These are phyloP conservation scores for Chaetoceros tenuissimus DNA, from an alignment of 108 stramenopile species.

Conservation along the genomic window DNA sequence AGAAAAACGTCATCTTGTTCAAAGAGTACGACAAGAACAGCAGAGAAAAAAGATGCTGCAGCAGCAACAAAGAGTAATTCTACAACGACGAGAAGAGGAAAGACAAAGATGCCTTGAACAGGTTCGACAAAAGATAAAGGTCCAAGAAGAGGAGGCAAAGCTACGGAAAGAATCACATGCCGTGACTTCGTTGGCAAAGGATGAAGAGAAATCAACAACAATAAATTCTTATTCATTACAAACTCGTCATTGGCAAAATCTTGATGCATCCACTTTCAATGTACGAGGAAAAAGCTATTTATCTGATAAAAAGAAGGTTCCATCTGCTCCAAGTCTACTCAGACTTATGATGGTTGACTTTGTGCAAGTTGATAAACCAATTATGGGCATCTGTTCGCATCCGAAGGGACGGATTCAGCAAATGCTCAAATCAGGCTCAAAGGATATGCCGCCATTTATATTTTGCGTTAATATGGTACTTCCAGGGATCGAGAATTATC, in stretches of 20 bases:
- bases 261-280: constrained; percentile 78
- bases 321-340: constrained; percentile 74
- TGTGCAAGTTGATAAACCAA: constrained; percentile 52
- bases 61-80: too few species aligned
- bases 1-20: too few species aligned
- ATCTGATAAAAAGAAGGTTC: constrained; percentile 57
- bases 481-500: constrained; percentile 71
- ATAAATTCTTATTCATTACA: too few species aligned
- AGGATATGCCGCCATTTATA: constrained; percentile 69
- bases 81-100: too few species aligned
- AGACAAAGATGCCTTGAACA: too few species aligned
- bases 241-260: constrained; percentile 85
- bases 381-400: constrained; percentile 72
- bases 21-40: too few species aligned
- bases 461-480: constrained; percentile 72
- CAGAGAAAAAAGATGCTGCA: too few species aligned
- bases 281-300: constrained; percentile 83
- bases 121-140: too few species aligned
- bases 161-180: too few species aligned
- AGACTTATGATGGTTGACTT: constrained; percentile 80
- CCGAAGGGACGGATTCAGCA: constrained; percentile 78
- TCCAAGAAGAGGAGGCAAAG: too few species aligned
- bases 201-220: too few species aligned
- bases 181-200: too few species aligned
- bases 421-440: constrained; percentile 37